These are phyloP conservation scores for Thamnidium elegans DNA, from an alignment of 192 early-diverging fungal species.

Conservation along the genomic window DNA sequence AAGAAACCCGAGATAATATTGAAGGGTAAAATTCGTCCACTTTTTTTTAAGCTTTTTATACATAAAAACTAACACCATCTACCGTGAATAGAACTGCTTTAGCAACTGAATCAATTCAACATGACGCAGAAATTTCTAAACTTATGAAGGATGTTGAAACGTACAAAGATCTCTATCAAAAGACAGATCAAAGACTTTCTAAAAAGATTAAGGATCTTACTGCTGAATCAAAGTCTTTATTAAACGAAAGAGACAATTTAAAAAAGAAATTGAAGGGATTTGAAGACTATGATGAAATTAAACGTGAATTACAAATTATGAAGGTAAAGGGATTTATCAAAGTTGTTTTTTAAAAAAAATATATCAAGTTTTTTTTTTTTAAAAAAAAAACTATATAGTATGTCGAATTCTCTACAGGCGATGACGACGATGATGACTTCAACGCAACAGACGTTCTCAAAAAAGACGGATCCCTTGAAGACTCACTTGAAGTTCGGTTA, in stretches of 20 bases:
- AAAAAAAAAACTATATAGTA: slow-evolving; percentile 32
- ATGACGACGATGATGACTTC: slow-evolving; percentile 40
- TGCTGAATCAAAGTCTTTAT: slow-evolving; percentile 39
- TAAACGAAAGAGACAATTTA: slow-evolving; percentile 54
- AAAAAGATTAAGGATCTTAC: slow-evolving; percentile 49
- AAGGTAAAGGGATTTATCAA: slow-evolving; percentile 45
- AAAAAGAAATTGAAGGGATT: slow-evolving; percentile 55
- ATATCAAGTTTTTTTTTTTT: not conserved
- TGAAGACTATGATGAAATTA: slow-evolving; percentile 85
- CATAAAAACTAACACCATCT: too few relatives aligned
- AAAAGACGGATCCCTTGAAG: slow-evolving; percentile 39
- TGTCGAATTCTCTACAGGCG: slow-evolving; percentile 68
- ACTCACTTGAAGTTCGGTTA: slow-evolving; percentile 73
- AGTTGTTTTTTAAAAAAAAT: not conserved
- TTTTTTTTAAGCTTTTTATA: not conserved
- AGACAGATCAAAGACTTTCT: slow-evolving; percentile 34
- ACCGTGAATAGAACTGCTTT: not conserved
- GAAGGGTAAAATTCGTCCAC: slow-evolving; percentile 1
- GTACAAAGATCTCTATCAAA: slow-evolving; percentile 38
- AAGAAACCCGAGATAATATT: not conserved
- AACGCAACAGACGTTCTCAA: slow-evolving; percentile 43
- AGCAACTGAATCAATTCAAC: slow-evolving; percentile 10
- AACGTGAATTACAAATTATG: slow-evolving; percentile 80
- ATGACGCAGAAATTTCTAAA: slow-evolving; percentile 42
- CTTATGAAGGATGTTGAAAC: slow-evolving; percentile 46